phyloP scores from a whole-genome alignment of 2,329 filamentous ascomycete genomes.

The Colletotrichum godetiae region DNA sequence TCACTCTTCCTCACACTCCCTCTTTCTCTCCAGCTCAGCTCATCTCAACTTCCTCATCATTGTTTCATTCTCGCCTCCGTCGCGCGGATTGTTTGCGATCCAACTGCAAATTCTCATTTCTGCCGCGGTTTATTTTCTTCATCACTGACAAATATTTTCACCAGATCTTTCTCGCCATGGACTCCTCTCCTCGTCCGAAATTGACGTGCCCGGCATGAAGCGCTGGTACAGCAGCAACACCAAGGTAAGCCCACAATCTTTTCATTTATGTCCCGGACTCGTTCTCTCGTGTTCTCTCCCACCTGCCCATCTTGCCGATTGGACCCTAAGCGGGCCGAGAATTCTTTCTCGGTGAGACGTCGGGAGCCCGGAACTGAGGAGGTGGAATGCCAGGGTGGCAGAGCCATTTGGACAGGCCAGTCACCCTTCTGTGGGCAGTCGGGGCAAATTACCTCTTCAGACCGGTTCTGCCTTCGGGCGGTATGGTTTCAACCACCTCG shows the following conservation, averaged over 20 bases:
- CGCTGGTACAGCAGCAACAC: not conserved
- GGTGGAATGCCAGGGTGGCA: not conserved
- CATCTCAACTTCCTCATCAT: not conserved
- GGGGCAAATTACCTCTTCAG: conserved; percentile 12
- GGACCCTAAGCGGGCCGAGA: conserved; percentile 13
- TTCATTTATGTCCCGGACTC: conserved; percentile 18
- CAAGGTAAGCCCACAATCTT: conserved; percentile 22
- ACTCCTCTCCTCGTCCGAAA: not conserved
- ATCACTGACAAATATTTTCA: not conserved
- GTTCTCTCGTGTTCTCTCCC: conserved; percentile 12
- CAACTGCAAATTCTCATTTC: not conserved
- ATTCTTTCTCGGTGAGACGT: conserved; percentile 10
- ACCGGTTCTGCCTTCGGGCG: conserved; percentile 2
- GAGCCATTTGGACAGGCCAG: conserved; percentile 3
- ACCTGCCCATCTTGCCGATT: conserved; percentile 18
- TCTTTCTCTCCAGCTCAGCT: not conserved
- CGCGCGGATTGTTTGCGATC: not conserved
- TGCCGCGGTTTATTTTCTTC: not conserved
- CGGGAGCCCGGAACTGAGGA: conserved; percentile 9
- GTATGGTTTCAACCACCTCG: conserved; percentile 15
- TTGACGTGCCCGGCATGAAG: not conserved
- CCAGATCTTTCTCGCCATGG: not conserved
- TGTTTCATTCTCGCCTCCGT: not conserved
- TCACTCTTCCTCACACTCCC: not conserved
- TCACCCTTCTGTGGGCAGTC: conserved; percentile 1